Evolutionary conservation across 2,329 filamentous ascomycete species (phyloP).

Genomic region (Talaromyces pinophilus): DNA sequence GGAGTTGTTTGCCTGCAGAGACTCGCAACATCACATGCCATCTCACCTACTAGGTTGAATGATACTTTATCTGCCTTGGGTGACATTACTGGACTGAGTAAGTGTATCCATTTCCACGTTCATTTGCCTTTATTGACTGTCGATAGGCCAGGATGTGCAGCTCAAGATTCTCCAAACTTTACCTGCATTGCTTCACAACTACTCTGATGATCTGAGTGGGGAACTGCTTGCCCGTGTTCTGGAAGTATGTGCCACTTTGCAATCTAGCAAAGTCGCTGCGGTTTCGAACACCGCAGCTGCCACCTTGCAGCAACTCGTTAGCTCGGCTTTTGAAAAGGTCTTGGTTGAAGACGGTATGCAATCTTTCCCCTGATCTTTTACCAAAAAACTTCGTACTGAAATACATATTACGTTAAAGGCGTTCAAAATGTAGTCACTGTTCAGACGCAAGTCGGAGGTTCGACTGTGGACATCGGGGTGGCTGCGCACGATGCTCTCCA

Average conservation of each 20-base stretch:
- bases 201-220: conserved; percentile 75
- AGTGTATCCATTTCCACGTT: conserved; percentile 44
- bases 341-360: conserved; percentile 70
- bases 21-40: conserved; percentile 76
- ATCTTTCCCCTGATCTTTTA: neutral
- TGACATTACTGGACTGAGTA: conserved; percentile 72
- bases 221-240: conserved; percentile 78
- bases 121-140: conserved; percentile 28
- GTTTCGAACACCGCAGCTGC: conserved; percentile 95
- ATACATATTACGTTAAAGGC: conserved; percentile 24
- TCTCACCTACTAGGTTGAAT: conserved; percentile 76
- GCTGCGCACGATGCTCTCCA: conserved; percentile 84
- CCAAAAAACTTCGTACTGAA: neutral
- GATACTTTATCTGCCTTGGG: conserved; percentile 86
- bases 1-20: conserved; percentile 87
- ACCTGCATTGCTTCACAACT: conserved; percentile 87
- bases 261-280: conserved; percentile 87
- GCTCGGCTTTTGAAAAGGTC: conserved; percentile 91
- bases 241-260: conserved; percentile 88
- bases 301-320: conserved; percentile 91
- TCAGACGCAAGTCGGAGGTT: conserved; percentile 66
- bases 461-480: conserved; percentile 65
- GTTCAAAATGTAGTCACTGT: conserved; percentile 56
- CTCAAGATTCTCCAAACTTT: conserved; percentile 93
- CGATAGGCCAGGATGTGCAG: conserved; percentile 75